Evolutionary conservation across 2,329 filamentous ascomycete species (phyloP).

Genomic region (Lasiodiplodia sp.): DNA sequence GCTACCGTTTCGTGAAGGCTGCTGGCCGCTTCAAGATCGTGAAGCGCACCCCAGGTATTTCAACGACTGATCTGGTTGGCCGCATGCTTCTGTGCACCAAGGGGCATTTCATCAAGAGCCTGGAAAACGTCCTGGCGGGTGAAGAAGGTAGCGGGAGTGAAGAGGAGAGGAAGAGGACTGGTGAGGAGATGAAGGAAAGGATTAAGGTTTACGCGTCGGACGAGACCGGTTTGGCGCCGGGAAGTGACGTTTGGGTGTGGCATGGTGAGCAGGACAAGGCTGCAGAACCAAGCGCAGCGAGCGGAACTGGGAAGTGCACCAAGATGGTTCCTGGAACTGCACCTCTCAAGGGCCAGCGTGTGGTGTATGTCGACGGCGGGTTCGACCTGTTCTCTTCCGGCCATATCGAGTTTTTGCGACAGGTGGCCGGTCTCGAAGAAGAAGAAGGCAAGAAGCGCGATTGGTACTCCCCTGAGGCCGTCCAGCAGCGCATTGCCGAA

Average conservation of each 20-base stretch:
- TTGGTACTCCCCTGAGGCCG: conserved; percentile 75
- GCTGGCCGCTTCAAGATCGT: conserved; percentile 95
- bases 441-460: conserved; percentile 70
- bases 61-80: conserved; percentile 96
- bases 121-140: conserved; percentile 73
- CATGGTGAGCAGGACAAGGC: conserved; percentile 39
- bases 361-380: conserved; percentile 95
- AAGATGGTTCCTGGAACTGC: conserved; percentile 74
- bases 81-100: conserved; percentile 97
- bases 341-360: conserved; percentile 77
- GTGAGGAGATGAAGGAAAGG: conserved; percentile 74
- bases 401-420: conserved; percentile 91
- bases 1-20: conserved; percentile 96
- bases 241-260: conserved; percentile 89
- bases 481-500: conserved; percentile 67
- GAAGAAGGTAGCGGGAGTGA: conserved; percentile 74
- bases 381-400: conserved; percentile 97
- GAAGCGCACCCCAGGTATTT: conserved; percentile 94
- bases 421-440: conserved; percentile 77
- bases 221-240: conserved; percentile 77
- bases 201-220: conserved; percentile 90
- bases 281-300: conserved; percentile 45
- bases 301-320: conserved; percentile 71
- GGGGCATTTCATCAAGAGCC: conserved; percentile 87
- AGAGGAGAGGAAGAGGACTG: conserved; percentile 70